These are phyloP conservation scores for Sarocladium kiliense DNA, from an alignment of 2,329 filamentous ascomycete genomes.

Conservation along the genomic window DNA sequence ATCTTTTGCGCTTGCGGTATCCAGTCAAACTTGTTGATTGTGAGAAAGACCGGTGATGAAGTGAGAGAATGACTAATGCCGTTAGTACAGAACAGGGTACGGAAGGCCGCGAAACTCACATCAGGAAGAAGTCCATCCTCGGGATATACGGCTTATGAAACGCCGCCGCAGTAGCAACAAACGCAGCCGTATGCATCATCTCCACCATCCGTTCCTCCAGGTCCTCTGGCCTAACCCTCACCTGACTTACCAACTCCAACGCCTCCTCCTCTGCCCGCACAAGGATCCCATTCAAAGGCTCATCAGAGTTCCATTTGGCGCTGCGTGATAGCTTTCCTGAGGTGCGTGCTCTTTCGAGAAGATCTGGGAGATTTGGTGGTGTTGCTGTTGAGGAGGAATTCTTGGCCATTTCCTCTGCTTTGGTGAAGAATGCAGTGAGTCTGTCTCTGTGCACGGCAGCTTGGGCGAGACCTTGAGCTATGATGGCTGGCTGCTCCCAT, in stretches of 20 bases:
- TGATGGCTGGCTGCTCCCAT: slow-evolving; percentile 73
- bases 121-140: slow-evolving; percentile 77
- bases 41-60: slow-evolving; percentile 65
- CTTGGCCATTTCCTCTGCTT: slow-evolving; percentile 41
- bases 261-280: slow-evolving; percentile 58
- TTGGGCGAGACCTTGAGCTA: slow-evolving; percentile 77
- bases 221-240: slow-evolving; percentile 49
- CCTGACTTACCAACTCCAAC: slow-evolving; percentile 54
- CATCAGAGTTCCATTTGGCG: slow-evolving; percentile 45
- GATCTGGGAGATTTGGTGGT: slow-evolving; percentile 26
- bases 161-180: slow-evolving; percentile 48
- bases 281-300: slow-evolving; percentile 65
- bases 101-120: slow-evolving; percentile 30
- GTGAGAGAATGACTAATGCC: slow-evolving; percentile 68
- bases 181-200: slow-evolving; percentile 63
- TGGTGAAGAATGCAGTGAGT: slow-evolving; percentile 48
- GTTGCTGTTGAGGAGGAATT: neutral
- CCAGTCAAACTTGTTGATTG: slow-evolving; percentile 57
- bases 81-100: neutral
- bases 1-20: slow-evolving; percentile 55
- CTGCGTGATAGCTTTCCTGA: slow-evolving; percentile 52
- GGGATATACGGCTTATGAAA: slow-evolving; percentile 58
- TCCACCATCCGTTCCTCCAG: slow-evolving; percentile 49
- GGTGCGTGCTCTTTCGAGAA: slow-evolving; percentile 50
- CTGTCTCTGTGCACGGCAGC: slow-evolving; percentile 61